Base-by-base conservation (phyloP, 2,329 filamentous ascomycete species). In the Fusarium pseudocircinatum region DNA sequence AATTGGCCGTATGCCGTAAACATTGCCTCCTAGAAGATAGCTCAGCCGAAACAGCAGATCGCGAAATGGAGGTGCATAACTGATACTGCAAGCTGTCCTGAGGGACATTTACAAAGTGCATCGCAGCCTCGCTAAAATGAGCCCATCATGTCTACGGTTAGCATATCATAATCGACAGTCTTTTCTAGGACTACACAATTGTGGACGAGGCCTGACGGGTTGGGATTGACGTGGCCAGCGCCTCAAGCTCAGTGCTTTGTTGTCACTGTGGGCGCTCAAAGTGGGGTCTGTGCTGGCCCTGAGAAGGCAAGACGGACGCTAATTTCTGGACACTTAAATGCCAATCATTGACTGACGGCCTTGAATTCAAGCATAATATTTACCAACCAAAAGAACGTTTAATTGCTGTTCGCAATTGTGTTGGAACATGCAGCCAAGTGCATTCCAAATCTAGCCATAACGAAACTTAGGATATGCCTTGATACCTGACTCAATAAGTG, bases 251-350 rank as follows among this genome's bases (percentile, higher is more conserved):
- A 14, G 4, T 0, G 46, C 30, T 34, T 6, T 4, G 47, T 15
- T 50, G 47, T 24, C 30, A 14, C 12, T 50, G 46, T 0, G 14
- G 22, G 28, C 14, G 11, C 2, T 7, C 11, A 4, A 2, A 20
- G 47, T 50, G 47, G 30, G 4, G 8, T 9, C 3, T 18, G n/a
- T 0, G n/a, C 30, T 50, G 30, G 30, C 26, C 26, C n/a, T n/a
- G n/a, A n/a, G n/a, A n/a, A n/a, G n/a, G n/a, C 26, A 28, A 24
- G 22, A 7, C 22, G 1, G 0, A 5, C 0, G 8, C 30, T 34
- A 50, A 7, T 14, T 34, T 4, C 8, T 28, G 28, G 28, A 28
- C 6, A 8, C 28, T 28, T 8, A 7, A 28, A 7, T 28, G 6
- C 47, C 47, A 50, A 34, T 24, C 47, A 50, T 2, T 34, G 14